A percentile compares a stretch with the other conserved stretches of the same genome.
These are phyloP conservation scores for Lactuca saligna DNA, from an alignment of 129 eudicot genomes.

Conservation along the genomic window DNA sequence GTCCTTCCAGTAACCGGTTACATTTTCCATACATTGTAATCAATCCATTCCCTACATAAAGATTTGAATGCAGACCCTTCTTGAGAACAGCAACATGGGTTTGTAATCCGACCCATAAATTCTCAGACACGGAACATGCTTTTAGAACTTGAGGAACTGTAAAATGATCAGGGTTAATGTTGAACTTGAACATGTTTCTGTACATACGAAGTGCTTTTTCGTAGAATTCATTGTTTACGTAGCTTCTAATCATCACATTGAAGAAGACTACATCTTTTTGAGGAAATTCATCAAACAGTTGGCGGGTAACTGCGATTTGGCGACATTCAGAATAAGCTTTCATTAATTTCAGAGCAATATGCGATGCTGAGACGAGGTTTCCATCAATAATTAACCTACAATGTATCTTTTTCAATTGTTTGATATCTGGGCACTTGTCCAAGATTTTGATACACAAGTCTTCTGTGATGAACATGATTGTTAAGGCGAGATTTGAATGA, in stretches of 20 bases:
- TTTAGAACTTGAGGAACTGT: constrained; percentile 73
- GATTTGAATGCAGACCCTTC: constrained; percentile 49
- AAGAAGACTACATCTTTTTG: constrained; percentile 50
- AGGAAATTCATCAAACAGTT: constrained; percentile 62
- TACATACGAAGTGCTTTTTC: constrained; percentile 49
- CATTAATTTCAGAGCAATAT: constrained; percentile 70
- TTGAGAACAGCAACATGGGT: constrained; percentile 58
- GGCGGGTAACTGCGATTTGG: constrained; percentile 49
- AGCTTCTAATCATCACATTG: constrained; percentile 86
- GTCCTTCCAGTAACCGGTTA: constrained; percentile 43
- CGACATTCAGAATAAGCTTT: constrained; percentile 66
- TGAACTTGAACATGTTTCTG: constrained; percentile 36
- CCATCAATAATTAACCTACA: constrained; percentile 48
- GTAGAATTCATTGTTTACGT: constrained; percentile 52
- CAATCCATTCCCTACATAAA: constrained; percentile 73
- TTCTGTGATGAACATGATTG: constrained; percentile 29
- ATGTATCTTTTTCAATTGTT: constrained; percentile 53
- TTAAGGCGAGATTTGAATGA: constrained; percentile 2
- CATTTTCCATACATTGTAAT: constrained; percentile 84
- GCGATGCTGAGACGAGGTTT: constrained; percentile 41
- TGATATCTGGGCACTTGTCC: constrained; percentile 58
- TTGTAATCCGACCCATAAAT: constrained; percentile 58
- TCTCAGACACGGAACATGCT: constrained; percentile 65
- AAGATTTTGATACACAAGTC: constrained; percentile 36
- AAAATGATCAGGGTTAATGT: constrained; percentile 63